These are phyloP conservation scores for Tulasnella sp. DNA, from an alignment of 768 basidiomycete species.

Conservation along the genomic window DNA sequence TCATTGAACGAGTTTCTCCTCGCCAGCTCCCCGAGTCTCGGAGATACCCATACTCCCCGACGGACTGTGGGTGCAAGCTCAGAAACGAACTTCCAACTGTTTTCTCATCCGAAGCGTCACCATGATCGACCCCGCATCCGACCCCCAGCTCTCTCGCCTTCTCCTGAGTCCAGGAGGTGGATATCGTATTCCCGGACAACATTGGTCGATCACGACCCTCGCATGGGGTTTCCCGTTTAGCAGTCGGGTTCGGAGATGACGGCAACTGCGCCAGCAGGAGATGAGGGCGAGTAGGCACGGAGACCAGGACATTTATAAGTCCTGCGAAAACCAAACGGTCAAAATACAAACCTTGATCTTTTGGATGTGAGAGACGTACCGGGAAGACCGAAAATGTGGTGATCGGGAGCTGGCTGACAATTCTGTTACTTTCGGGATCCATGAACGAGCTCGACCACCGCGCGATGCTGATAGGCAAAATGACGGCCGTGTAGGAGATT, in stretches of 20 bases:
- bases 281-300: slow-evolving; percentile 4
- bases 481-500: not conserved
- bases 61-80: no score
- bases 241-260: not conserved
- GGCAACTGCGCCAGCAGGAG: not conserved
- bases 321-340: not conserved
- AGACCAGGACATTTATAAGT: slow-evolving; percentile 11
- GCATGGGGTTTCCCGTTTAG: not conserved
- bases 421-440: not conserved
- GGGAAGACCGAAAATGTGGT: slow-evolving; percentile 4
- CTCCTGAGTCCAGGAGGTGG: no score
- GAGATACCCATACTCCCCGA: no score
- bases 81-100: no score
- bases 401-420: not conserved
- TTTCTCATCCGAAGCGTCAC: no score
- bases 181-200: no score
- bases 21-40: no score
- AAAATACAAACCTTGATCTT: not conserved
- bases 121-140: no score
- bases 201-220: not conserved
- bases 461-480: slow-evolving; percentile 9
- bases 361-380: not conserved
- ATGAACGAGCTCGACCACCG: not conserved
- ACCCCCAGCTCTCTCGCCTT: no score
- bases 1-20: no score